Percentiles rank a stretch among this genome's conserved stretches.
Evolutionary conservation across 2,329 filamentous ascomycete genomes (phyloP).

Genomic region (Hypoxylon sp.): DNA sequence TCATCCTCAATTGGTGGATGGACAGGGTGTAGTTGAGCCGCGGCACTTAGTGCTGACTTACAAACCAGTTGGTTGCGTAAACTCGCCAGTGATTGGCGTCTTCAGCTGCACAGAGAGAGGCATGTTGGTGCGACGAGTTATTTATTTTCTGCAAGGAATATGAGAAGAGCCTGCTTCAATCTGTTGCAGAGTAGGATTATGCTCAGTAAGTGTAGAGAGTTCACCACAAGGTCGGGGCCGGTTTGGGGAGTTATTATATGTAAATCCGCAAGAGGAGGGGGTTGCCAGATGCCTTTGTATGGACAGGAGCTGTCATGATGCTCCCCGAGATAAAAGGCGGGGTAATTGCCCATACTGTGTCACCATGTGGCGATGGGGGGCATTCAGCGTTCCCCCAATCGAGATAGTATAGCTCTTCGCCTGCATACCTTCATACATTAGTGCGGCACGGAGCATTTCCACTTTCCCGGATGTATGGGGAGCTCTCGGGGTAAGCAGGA

Average conservation of each 20-base stretch:
- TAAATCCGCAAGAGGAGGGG: background rate
- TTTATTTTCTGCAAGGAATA: slow-evolving; percentile 19
- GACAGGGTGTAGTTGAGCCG: background rate
- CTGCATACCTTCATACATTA: slow-evolving; percentile 3
- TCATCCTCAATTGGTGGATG: slow-evolving; percentile 18
- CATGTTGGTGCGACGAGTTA: slow-evolving; percentile 50
- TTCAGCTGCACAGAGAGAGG: slow-evolving; percentile 71
- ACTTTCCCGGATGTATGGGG: slow-evolving; percentile 38
- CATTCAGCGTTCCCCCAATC: slow-evolving; percentile 25
- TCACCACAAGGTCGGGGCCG: background rate
- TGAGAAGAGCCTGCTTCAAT: slow-evolving; percentile 9
- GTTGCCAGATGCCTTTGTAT: slow-evolving; percentile 13
- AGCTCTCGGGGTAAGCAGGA: slow-evolving; percentile 17
- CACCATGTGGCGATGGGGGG: slow-evolving; percentile 22
- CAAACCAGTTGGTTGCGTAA: slow-evolving; percentile 72
- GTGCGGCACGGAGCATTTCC: slow-evolving; percentile 32
- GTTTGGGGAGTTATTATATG: slow-evolving; percentile 19
- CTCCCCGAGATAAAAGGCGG: slow-evolving; percentile 32
- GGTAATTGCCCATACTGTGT: slow-evolving; percentile 26
- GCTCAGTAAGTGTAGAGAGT: background rate
- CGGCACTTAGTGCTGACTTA: slow-evolving; percentile 55
- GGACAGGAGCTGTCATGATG: background rate
- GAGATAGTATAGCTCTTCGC: slow-evolving; percentile 8
- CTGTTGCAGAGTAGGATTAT: slow-evolving; percentile 10
- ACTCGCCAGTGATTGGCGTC: slow-evolving; percentile 73